Evolutionary conservation across 257 asterid species (phyloP).

Genomic region (Plantago major): DNA sequence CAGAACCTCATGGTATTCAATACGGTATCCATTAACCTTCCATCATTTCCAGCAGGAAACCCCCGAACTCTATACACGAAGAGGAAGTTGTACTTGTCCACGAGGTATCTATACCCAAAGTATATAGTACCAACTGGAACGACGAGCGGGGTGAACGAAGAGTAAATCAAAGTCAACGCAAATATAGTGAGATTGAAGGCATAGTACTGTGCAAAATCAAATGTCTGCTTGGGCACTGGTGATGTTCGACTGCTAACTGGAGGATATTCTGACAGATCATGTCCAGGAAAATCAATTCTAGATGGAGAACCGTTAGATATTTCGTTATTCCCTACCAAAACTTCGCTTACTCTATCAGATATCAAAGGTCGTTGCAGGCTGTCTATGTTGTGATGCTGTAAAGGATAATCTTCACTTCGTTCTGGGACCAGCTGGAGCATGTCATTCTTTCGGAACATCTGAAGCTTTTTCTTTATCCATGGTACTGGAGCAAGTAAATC

Average conservation of each 20-base stretch:
- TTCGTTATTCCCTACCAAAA: constrained; percentile 38
- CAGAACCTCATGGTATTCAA: constrained; percentile 74
- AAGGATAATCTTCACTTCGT: constrained; percentile 61
- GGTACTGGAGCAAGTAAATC: constrained; percentile 95
- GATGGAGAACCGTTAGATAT: constrained; percentile 39
- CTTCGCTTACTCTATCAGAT: constrained; percentile 46
- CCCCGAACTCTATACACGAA: constrained; percentile 93
- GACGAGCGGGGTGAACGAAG: constrained; percentile 86
- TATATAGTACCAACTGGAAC: constrained; percentile 91
- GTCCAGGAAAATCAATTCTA: constrained; percentile 51
- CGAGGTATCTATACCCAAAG: constrained; percentile 91
- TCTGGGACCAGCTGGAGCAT: constrained; percentile 98
- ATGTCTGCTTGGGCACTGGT: constrained; percentile 87
- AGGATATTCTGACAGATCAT: constrained; percentile 80
- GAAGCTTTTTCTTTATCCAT: constrained; percentile 91
- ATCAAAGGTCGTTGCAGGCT: constrained; percentile 70
- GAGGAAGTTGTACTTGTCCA: constrained; percentile 92
- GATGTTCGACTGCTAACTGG: constrained; percentile 90
- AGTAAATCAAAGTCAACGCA: constrained; percentile 84
- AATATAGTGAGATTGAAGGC: constrained; percentile 97
- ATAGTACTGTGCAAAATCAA: constrained; percentile 92
- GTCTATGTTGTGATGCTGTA: constrained; percentile 56
- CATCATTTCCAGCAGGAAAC: constrained; percentile 95
- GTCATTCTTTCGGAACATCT: constrained; percentile 78
- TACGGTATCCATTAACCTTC: constrained; percentile 91